Evolutionary conservation across 805 yeast species (phyloP).

Genomic region (Debaryomyces maramus): DNA sequence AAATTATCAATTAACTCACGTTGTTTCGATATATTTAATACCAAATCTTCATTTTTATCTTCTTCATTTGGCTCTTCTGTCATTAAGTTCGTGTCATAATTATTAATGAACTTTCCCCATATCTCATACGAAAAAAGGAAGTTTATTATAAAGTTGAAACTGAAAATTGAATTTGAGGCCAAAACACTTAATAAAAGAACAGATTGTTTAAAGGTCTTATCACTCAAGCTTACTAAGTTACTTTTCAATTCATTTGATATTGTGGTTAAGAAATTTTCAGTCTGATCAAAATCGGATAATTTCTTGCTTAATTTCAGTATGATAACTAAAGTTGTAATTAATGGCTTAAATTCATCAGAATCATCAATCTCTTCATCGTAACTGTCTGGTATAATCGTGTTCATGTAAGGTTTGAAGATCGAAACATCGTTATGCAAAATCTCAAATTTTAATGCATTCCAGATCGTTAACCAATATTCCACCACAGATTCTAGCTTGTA

Average conservation of each 20-base stretch:
- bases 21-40: conserved; percentile 54
- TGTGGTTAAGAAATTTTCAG: conserved; percentile 41
- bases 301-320: conserved; percentile 42
- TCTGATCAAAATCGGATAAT: conserved; percentile 23
- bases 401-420: conserved; percentile 25
- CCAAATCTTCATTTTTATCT: conserved; percentile 23
- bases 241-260: conserved; percentile 49
- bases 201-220: conserved; percentile 61
- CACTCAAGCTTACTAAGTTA: conserved; percentile 49
- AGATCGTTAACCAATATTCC: conserved; percentile 68
- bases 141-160: conserved; percentile 50
- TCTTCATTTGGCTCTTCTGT: conserved; percentile 13
- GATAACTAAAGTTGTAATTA: conserved; percentile 38
- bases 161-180: conserved; percentile 44
- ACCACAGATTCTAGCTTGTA: conserved; percentile 52
- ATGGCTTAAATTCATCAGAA: conserved; percentile 34
- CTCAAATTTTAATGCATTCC: conserved; percentile 89
- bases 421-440: conserved; percentile 68
- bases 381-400: conserved; percentile 26
- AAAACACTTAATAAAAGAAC: conserved; percentile 58
- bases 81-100: conserved; percentile 16
- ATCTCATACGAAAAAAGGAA: conserved; percentile 35
- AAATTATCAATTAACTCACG: conserved; percentile 59
- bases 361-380: conserved; percentile 27
- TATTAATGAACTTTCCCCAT: conserved; percentile 41